Evolutionary conservation across 805 yeast genomes (phyloP).

Genomic region (Myxozyma melibiosi): DNA sequence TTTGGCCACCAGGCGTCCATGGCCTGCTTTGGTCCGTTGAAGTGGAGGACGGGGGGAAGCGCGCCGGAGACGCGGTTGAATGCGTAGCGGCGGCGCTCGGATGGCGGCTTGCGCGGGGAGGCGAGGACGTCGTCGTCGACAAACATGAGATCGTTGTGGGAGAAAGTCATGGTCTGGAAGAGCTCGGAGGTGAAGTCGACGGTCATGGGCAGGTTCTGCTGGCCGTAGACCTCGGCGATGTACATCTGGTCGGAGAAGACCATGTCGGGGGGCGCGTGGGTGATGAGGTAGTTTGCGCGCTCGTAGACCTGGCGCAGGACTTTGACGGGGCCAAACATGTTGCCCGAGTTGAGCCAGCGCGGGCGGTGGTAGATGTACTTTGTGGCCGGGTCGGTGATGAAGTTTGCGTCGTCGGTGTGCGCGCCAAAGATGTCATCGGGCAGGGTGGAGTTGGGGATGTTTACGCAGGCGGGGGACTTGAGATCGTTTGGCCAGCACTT

Average conservation of each 20-base stretch:
- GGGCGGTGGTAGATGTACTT: constrained; percentile 26
- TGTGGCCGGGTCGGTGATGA: neutral
- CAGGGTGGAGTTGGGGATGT: constrained; percentile 31
- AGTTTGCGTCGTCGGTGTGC: constrained; percentile 24
- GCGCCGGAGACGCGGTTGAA: constrained; percentile 30
- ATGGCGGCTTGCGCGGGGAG: constrained; percentile 22
- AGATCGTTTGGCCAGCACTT: constrained; percentile 34
- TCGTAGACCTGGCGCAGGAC: constrained; percentile 23
- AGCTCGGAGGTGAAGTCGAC: constrained; percentile 28
- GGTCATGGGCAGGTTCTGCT: constrained; percentile 25
- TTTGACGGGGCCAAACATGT: constrained; percentile 27
- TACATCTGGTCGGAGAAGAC: constrained; percentile 33
- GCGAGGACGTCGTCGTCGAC: constrained; percentile 24
- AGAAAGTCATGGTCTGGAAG: constrained; percentile 34
- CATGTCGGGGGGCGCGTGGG: constrained; percentile 20
- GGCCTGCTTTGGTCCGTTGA: constrained; percentile 33
- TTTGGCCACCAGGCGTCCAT: constrained; percentile 34
- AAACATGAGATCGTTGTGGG: constrained; percentile 28
- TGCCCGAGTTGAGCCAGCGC: constrained; percentile 34
- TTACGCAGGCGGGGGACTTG: constrained; percentile 27
- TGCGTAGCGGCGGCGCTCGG: constrained; percentile 23
- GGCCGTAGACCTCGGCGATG: constrained; percentile 32
- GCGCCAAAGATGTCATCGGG: constrained; percentile 28
- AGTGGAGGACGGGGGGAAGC: constrained; percentile 28
- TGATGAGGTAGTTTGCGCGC: constrained; percentile 26